Evolutionary conservation across 768 basidiomycete species (phyloP).

Genomic region (Leccinum disarticulatum): DNA sequence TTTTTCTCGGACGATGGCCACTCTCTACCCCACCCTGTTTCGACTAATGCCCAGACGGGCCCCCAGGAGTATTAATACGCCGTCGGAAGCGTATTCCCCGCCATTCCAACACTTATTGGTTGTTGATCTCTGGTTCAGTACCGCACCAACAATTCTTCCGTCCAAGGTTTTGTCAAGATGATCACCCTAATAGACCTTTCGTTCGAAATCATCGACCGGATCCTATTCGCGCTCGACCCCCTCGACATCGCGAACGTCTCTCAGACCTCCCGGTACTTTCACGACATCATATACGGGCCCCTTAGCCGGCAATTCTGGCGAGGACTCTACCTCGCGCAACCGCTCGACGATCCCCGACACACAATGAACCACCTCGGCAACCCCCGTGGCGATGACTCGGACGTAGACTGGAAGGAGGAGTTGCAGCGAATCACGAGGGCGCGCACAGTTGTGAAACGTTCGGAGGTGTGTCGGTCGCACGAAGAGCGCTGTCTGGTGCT

Average conservation of each 20-base stretch:
- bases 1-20: conserved; percentile 15
- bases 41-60: conserved; percentile 4
- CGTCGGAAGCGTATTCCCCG: not conserved
- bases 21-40: conserved; percentile 19
- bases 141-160: not conserved
- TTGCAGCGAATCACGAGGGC: conserved; percentile 59
- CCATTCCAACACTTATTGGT: conserved; percentile 1
- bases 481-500: conserved; percentile 44
- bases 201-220: conserved; percentile 57
- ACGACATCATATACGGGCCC: conserved; percentile 48
- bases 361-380: conserved; percentile 40
- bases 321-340: conserved; percentile 57
- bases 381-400: conserved; percentile 10
- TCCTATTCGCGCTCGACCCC: conserved; percentile 59
- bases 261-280: conserved; percentile 47
- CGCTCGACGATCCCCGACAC: conserved; percentile 63
- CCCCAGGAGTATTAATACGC: conserved; percentile 13
- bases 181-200: conserved; percentile 44
- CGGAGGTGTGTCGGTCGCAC: conserved; percentile 36
- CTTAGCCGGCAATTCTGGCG: conserved; percentile 54
- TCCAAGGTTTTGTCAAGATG: conserved; percentile 2
- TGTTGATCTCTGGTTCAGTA: not conserved
- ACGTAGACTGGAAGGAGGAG: conserved; percentile 51
- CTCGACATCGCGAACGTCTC: conserved; percentile 54
- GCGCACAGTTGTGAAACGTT: conserved; percentile 43